phyloP scores from a whole-genome alignment of 371 early-diverging fungal species.

The Mucor mucedo region DNA sequence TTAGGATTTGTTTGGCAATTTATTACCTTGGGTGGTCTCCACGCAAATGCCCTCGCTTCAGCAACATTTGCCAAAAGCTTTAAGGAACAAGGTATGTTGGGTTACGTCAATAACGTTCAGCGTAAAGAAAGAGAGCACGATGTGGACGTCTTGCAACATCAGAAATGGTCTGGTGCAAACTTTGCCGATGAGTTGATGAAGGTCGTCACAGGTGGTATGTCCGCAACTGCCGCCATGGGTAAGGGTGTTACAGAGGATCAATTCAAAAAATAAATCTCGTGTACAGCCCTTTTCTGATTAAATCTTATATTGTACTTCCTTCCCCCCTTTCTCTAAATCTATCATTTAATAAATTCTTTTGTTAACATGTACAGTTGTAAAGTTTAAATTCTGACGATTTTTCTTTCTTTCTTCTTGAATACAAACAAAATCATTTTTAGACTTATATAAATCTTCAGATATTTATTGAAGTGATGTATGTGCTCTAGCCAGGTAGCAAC shows the following conservation, averaged over 20 bases:
- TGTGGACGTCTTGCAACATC: constrained; percentile 95
- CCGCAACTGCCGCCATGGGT: constrained; percentile 98
- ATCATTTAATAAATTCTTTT: too few species aligned
- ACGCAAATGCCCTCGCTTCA: constrained; percentile 83
- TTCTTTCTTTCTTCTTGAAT: too few species aligned
- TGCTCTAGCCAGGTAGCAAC: too few species aligned
- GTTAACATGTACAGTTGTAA: too few species aligned
- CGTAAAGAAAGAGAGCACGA: constrained; percentile 89
- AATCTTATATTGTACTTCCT: too few species aligned
- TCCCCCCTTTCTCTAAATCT: too few species aligned
- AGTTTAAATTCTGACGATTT: too few species aligned
- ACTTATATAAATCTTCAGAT: too few species aligned
- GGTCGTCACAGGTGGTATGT: constrained; percentile 92
- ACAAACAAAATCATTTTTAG: too few species aligned
- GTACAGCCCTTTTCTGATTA: too few species aligned
- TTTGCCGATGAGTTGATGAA: constrained; percentile 94
- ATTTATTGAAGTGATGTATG: too few species aligned
- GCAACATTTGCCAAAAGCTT: constrained; percentile 93
- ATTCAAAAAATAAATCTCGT: constrained; percentile 50
- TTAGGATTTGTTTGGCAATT: constrained; percentile 99
- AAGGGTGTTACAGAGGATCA: constrained; percentile 88
- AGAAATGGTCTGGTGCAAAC: constrained; percentile 98
- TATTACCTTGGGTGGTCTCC: constrained; percentile 97
- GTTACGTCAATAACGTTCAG: constrained; percentile 94
- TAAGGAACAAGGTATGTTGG: constrained; percentile 91